Conservation (phyloP, 208 protist genomes). For the Acanthamoeba castellanii region DNA sequence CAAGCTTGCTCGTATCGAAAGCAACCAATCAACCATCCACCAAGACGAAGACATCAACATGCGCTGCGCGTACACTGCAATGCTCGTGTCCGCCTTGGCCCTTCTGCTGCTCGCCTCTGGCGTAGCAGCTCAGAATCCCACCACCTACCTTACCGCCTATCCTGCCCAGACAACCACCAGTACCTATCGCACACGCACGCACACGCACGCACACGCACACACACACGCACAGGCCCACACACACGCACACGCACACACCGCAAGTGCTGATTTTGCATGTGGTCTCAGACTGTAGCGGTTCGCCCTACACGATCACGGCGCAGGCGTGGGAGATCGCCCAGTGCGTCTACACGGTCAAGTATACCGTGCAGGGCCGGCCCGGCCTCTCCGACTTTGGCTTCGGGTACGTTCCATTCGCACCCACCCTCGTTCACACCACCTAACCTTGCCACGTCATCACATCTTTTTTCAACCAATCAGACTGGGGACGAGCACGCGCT, state of each 20-base stretch:
- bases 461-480: not conserved
- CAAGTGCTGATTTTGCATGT: not conserved
- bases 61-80: not conserved
- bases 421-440: not conserved
- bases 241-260: not conserved
- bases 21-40: too few species aligned
- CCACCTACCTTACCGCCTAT: not conserved
- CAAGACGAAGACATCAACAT: not conserved
- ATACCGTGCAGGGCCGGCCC: not conserved
- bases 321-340: not conserved
- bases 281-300: not conserved
- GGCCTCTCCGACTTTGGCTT: constrained; percentile 16
- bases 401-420: not conserved
- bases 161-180: not conserved
- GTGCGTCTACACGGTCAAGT: not conserved
- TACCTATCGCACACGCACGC: not conserved
- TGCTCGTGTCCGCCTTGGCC: not conserved
- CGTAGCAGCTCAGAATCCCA: not conserved
- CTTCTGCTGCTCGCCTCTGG: not conserved
- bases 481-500: not conserved
- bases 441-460: too few species aligned
- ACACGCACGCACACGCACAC: not conserved
- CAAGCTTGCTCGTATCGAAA: too few species aligned
- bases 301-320: not conserved
- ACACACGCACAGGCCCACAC: too few species aligned